Conservation (phyloP, 2,329 filamentous ascomycete genomes). For the Tolypocladium tundrense region DNA sequence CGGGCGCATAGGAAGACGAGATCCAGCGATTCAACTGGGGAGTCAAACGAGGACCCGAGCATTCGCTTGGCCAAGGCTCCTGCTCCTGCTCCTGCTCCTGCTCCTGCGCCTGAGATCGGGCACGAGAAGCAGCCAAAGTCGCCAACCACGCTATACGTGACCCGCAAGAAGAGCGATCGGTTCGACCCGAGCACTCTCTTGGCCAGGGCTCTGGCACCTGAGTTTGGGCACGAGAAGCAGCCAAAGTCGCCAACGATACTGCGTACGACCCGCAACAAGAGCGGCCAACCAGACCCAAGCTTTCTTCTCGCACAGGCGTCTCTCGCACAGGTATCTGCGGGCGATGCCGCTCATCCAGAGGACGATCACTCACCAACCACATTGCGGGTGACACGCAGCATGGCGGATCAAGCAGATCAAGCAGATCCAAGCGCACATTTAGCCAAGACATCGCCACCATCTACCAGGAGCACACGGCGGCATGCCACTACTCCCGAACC, state of each 20-base stretch:
- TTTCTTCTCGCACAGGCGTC: constrained; percentile 12
- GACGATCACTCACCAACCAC: constrained; percentile 11
- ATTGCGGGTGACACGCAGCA: constrained; percentile 17
- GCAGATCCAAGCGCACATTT: constrained; percentile 1
- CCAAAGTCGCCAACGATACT: constrained; percentile 1
- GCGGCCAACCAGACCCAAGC: constrained; percentile 15
- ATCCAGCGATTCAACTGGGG: constrained; percentile 12
- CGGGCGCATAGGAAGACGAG: constrained; percentile 13
- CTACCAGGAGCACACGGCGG: constrained; percentile 12
- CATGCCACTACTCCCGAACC: constrained; percentile 12
- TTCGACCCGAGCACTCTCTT: constrained; percentile 18
- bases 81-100: background rate
- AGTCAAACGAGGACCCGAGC: constrained; percentile 17
- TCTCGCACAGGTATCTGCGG: constrained; percentile 11
- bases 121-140: background rate
- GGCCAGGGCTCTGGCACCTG: constrained; percentile 10
- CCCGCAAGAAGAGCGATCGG: constrained; percentile 15
- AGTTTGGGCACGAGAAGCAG: background rate
- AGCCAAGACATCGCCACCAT: background rate
- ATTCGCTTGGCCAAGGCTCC: constrained; percentile 13
- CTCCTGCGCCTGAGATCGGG: constrained; percentile 4
- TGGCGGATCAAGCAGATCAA: constrained; percentile 1
- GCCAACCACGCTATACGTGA: constrained; percentile 10
- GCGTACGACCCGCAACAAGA: constrained; percentile 17
- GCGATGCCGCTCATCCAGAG: constrained; percentile 3